These are phyloP conservation scores for Aureobasidium mangrovei DNA, from an alignment of 2,329 filamentous ascomycete species.

Conservation along the genomic window DNA sequence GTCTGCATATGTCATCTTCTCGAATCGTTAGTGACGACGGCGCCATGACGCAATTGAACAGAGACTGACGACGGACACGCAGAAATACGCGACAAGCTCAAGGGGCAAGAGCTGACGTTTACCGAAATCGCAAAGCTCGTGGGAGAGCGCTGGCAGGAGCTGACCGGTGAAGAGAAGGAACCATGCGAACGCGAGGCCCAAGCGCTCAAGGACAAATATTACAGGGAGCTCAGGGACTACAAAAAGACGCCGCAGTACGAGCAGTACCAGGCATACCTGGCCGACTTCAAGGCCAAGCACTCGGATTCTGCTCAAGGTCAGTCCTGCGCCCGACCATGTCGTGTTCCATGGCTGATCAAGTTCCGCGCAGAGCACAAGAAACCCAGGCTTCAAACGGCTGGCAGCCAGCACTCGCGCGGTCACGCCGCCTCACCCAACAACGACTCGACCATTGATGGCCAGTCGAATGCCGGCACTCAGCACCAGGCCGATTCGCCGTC, in stretches of 20 bases:
- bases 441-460: background rate
- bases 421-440: background rate
- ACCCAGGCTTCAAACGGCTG: background rate
- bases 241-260: conserved; percentile 66
- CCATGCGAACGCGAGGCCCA: conserved; percentile 64
- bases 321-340: background rate
- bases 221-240: conserved; percentile 62
- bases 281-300: conserved; percentile 70
- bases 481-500: background rate
- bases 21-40: conserved; percentile 55
- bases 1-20: conserved; percentile 78
- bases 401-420: background rate
- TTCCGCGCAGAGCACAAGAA: background rate
- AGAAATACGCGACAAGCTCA: conserved; percentile 71
- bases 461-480: background rate
- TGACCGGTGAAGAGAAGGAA: conserved; percentile 59
- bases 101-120: conserved; percentile 67
- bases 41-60: background rate
- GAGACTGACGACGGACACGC: background rate
- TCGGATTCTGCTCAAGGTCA: background rate
- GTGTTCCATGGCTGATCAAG: background rate
- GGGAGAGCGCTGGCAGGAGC: conserved; percentile 71
- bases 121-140: conserved; percentile 78
- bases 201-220: conserved; percentile 66
- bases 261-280: conserved; percentile 62